Base-by-base conservation (phyloP, 441 rosid genomes). In the Eutrema salsugineum region DNA sequence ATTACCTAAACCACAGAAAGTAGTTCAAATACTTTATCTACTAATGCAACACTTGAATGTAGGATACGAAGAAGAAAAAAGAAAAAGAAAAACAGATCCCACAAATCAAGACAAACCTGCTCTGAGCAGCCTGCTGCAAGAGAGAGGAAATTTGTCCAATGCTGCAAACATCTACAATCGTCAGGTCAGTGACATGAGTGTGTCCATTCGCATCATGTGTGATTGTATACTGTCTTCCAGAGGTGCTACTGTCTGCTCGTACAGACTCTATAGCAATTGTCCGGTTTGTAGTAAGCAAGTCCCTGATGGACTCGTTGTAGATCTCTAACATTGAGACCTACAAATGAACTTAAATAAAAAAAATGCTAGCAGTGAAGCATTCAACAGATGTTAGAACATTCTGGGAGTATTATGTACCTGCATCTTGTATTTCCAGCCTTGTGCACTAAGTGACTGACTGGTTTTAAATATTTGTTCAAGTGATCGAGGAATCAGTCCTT, bases 311-410 rank as follows among this genome's bases (percentile, higher is more conserved):
- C 72, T 95, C 99, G 7, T 95, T 95, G 85, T 95, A 95, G 27
- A 95, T 95, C 78, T 95, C 99, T 81, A 95, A 74, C 97, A 95
- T 91, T 33, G 99, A 95, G 32, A 87, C 99, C 99, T 95, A 70
- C 16, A 68, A 44, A 43, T 43, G 17, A 71, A 74, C 2, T 24
- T 42, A 6, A 2, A 43, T 67, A n/a, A 16, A 56, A 24, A 39
- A 53, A 35, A 46, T 51, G 55, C n/a, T 44, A 62, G 28, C 50
- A 75, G 16, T 3, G 40, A 22, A 56, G n/a, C 24, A 40, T 28
- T 54, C 53, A 38, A 17, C 24, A 46, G 70, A 28, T 16, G 62
- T 22, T 16, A 14, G 15, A 61, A 40, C 50, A 46, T 66, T 35
- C 11, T 36, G 36, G 28, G 9, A 51, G 10, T 46, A 35, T 33